Evolutionary conservation across 2,329 filamentous ascomycete genomes (phyloP).

Genomic region (Diaporthe ampelina): DNA sequence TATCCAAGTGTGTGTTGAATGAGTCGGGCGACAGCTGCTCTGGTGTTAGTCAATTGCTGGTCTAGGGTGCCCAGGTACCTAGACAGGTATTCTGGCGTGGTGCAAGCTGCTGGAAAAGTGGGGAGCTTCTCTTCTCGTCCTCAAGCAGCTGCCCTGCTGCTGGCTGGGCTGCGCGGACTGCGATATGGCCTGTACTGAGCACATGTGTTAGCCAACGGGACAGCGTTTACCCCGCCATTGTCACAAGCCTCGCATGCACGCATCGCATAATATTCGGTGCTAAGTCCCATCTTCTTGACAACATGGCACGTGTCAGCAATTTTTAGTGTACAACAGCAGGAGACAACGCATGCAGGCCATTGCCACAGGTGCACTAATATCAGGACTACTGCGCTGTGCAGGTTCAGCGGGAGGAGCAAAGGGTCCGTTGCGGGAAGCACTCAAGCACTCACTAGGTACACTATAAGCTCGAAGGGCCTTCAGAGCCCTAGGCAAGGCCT

Average conservation of each 20-base stretch:
- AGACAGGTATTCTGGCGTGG: too few species aligned
- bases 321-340: background rate
- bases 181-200: background rate
- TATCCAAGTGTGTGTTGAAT: background rate
- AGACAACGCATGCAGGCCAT: conserved; percentile 7
- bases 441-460: background rate
- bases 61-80: too few species aligned
- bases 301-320: conserved; percentile 12
- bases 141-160: background rate
- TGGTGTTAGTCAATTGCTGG: conserved; percentile 1
- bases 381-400: background rate
- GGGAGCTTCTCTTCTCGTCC: conserved; percentile 5
- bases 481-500: background rate
- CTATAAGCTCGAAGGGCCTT: background rate
- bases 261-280: conserved; percentile 3
- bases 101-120: conserved; percentile 16
- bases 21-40: conserved; percentile 14
- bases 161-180: background rate
- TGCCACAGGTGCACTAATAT: background rate
- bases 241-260: conserved; percentile 25
- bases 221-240: conserved; percentile 30
- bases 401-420: background rate
- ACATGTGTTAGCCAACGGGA: background rate
- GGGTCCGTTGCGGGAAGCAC: background rate
- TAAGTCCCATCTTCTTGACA: background rate